A percentile compares a stretch with the other conserved stretches of the same genome.
Evolutionary conservation across 768 basidiomycete species (phyloP).

Genomic region (Boletus pseudopeckii): DNA sequence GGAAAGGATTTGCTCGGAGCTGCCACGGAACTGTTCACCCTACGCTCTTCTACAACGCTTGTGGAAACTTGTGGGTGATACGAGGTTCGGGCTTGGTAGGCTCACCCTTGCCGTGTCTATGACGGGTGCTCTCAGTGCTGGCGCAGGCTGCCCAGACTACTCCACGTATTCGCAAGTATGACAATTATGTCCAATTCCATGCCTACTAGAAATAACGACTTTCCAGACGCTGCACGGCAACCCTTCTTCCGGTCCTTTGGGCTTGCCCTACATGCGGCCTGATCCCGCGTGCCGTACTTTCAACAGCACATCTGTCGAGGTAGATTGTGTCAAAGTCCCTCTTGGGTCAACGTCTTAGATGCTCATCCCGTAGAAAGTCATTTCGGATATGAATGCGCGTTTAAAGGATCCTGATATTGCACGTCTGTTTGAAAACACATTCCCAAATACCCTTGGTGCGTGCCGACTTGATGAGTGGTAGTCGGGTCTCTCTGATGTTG

Average conservation of each 20-base stretch:
- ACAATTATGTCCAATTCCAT: neutral
- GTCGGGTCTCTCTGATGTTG: neutral
- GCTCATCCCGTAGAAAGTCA: slow-evolving; percentile 51
- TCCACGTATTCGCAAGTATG: slow-evolving; percentile 54
- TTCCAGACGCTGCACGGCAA: slow-evolving; percentile 56
- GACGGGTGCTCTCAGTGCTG: slow-evolving; percentile 19
- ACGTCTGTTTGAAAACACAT: slow-evolving; percentile 76
- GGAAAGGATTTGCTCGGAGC: neutral
- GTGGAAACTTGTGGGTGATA: slow-evolving; percentile 7
- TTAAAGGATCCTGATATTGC: slow-evolving; percentile 77
- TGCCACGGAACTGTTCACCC: slow-evolving; percentile 4
- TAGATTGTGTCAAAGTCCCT: slow-evolving; percentile 22
- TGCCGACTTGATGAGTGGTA: neutral
- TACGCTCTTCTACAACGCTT: slow-evolving; percentile 1
- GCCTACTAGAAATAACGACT: neutral
- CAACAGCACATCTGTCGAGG: slow-evolving; percentile 73
- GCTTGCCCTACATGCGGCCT: slow-evolving; percentile 72
- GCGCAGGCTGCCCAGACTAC: slow-evolving; percentile 56
- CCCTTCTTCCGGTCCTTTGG: slow-evolving; percentile 56
- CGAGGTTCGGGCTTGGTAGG: slow-evolving; percentile 25
- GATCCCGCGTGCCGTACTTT: slow-evolving; percentile 68
- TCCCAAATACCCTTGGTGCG: slow-evolving; percentile 76
- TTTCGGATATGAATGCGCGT: slow-evolving; percentile 65
- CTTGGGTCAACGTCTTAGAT: neutral
- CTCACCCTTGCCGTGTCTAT: slow-evolving; percentile 21